Percentiles rank a stretch among this genome's conserved stretches.
These are phyloP conservation scores for Candida tunisiensis DNA, from an alignment of 1,139 yeast genomes.

Conservation along the genomic window DNA sequence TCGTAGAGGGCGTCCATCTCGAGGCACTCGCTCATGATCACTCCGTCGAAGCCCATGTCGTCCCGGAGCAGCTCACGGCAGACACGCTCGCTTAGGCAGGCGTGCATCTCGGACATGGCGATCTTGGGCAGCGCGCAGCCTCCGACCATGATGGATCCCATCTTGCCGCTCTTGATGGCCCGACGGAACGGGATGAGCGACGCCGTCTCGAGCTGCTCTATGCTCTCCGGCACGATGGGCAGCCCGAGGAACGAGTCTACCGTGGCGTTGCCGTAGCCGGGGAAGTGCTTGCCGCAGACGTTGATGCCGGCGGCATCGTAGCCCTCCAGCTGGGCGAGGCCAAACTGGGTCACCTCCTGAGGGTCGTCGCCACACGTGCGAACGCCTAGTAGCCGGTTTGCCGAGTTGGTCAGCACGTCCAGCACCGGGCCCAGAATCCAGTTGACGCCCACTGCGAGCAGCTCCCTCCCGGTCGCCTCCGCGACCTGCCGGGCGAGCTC, in stretches of 20 bases:
- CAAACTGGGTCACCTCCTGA: slow-evolving; percentile 40
- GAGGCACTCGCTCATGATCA: slow-evolving; percentile 46
- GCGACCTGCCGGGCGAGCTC: slow-evolving; percentile 36
- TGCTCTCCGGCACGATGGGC: slow-evolving; percentile 42
- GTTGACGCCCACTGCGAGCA: slow-evolving; percentile 37
- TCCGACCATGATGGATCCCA: slow-evolving; percentile 47
- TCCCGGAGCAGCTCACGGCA: slow-evolving; percentile 35
- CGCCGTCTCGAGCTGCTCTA: slow-evolving; percentile 35
- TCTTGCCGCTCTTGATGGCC: slow-evolving; percentile 28
- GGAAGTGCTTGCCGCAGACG: slow-evolving; percentile 49
- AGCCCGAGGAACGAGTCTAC: slow-evolving; percentile 41
- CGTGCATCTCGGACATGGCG: slow-evolving; percentile 44
- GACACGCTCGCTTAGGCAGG: slow-evolving; percentile 43
- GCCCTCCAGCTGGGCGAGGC: slow-evolving; percentile 38
- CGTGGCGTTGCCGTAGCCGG: slow-evolving; percentile 48
- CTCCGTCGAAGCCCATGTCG: slow-evolving; percentile 38
- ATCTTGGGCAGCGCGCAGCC: slow-evolving; percentile 56
- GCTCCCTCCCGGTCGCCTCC: slow-evolving; percentile 38
- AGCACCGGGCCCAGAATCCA: slow-evolving; percentile 48
- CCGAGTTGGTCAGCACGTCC: slow-evolving; percentile 41
- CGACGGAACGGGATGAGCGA: slow-evolving; percentile 37
- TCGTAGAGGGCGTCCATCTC: slow-evolving; percentile 51
- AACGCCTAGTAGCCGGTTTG: slow-evolving; percentile 44
- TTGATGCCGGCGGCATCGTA: slow-evolving; percentile 38
- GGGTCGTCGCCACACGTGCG: slow-evolving; percentile 46